A percentile compares a stretch with the other conserved stretches of the same genome.
Conservation (phyloP, 2,329 filamentous ascomycete genomes). For the Phaeosphaeria sp. region DNA sequence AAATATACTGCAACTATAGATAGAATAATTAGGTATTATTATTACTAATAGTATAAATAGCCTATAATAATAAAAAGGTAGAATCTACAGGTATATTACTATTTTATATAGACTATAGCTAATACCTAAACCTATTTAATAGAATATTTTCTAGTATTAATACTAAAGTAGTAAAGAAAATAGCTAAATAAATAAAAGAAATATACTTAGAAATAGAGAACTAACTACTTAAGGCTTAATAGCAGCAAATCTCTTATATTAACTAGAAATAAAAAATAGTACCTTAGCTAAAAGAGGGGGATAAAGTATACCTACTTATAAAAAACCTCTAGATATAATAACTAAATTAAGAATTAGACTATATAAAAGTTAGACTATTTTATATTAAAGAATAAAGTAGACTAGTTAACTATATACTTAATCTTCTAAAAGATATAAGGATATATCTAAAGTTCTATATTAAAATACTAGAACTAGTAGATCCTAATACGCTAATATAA, state of each 20-base stretch:
- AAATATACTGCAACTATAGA: not conserved
- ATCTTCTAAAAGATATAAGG: slow-evolving; percentile 1
- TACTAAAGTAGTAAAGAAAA: not conserved
- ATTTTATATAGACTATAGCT: slow-evolving; percentile 6
- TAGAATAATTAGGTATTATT: not conserved
- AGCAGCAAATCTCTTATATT: slow-evolving; percentile 6
- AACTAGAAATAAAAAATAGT: slow-evolving; percentile 19
- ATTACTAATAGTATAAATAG: slow-evolving; percentile 7
- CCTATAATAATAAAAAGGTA: slow-evolving; percentile 9
- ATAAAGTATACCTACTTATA: slow-evolving; percentile 11
- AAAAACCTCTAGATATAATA: slow-evolving; percentile 9
- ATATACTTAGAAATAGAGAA: slow-evolving; percentile 3
- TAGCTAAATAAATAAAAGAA: slow-evolving; percentile 7
- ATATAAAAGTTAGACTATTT: slow-evolving; percentile 1
- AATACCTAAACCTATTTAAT: slow-evolving; percentile 16
- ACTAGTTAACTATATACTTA: slow-evolving; percentile 4
- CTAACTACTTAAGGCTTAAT: slow-evolving; percentile 4
- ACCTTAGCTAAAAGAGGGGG: slow-evolving; percentile 12
- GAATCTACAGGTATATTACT: slow-evolving; percentile 5
- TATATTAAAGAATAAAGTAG: slow-evolving; percentile 3
- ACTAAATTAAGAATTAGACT: slow-evolving; percentile 7
- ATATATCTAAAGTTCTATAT: slow-evolving; percentile 1
- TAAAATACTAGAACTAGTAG: not conserved
- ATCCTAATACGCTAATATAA: no score
- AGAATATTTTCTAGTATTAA: slow-evolving; percentile 4